Evolutionary conservation across 2,329 filamentous ascomycete genomes (phyloP).

Genomic region (Aspergillus sergii): DNA sequence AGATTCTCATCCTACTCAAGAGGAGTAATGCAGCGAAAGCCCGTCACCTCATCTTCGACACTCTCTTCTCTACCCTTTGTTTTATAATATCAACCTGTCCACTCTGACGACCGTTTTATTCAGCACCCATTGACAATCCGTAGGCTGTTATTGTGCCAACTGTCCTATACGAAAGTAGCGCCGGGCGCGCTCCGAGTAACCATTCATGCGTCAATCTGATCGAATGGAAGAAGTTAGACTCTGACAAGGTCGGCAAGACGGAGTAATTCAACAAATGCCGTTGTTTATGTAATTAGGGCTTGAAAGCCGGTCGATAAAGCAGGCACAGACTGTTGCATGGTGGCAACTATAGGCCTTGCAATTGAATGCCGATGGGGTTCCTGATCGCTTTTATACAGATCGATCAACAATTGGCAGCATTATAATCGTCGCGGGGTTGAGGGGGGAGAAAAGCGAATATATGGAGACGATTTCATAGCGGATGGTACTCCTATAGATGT

Average conservation of each 20-base stretch:
- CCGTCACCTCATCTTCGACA: slow-evolving; percentile 88
- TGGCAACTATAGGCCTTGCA: background rate
- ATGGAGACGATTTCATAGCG: background rate
- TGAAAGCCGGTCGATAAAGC: slow-evolving; percentile 34
- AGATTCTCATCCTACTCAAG: slow-evolving; percentile 56
- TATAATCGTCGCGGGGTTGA: background rate
- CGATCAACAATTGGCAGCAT: background rate
- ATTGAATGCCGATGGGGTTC: background rate
- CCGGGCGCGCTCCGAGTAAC: slow-evolving; percentile 72
- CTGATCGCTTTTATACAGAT: background rate
- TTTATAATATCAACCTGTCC: slow-evolving; percentile 86
- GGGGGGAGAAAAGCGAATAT: background rate
- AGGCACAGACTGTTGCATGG: slow-evolving; percentile 55
- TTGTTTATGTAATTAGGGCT: slow-evolving; percentile 74
- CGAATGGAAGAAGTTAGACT: slow-evolving; percentile 50
- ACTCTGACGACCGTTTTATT: slow-evolving; percentile 66
- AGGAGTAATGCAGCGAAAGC: slow-evolving; percentile 81
- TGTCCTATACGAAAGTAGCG: slow-evolving; percentile 55
- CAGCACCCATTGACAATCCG: slow-evolving; percentile 54
- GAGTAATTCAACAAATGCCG: slow-evolving; percentile 85
- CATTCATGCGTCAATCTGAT: slow-evolving; percentile 81
- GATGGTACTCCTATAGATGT: background rate
- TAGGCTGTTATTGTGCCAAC: slow-evolving; percentile 40
- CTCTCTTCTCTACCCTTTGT: slow-evolving; percentile 71
- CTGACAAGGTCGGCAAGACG: slow-evolving; percentile 66